Percentiles rank a stretch among this genome's conserved stretches.
Conservation (phyloP, 2,329 filamentous ascomycete species). For the Penicillium sp. region DNA sequence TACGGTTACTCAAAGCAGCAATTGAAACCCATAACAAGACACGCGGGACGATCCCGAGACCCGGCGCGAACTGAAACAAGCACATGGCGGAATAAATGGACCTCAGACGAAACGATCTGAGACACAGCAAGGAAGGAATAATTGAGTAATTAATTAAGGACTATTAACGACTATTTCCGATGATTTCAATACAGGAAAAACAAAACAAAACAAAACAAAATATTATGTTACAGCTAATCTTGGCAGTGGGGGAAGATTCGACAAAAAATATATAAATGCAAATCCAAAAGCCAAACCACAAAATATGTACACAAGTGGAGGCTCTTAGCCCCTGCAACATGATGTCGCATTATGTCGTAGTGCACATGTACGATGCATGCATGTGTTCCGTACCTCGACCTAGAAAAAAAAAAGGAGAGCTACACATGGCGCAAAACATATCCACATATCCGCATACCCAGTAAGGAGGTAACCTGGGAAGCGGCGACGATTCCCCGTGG, state of each 20-base stretch:
- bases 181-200: not conserved
- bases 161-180: not conserved
- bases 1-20: not conserved
- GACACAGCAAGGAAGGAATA: constrained; percentile 4
- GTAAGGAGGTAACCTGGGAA: not conserved
- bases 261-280: not conserved
- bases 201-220: not conserved
- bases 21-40: not conserved
- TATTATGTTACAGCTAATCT: too few species aligned
- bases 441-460: not conserved
- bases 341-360: not conserved
- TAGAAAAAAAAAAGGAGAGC: not conserved
- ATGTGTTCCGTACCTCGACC: not conserved
- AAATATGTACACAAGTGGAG: not conserved
- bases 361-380: not conserved
- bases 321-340: not conserved
- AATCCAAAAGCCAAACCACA: not conserved
- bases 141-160: not conserved
- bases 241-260: not conserved
- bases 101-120: not conserved
- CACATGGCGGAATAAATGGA: constrained; percentile 1
- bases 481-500: constrained; percentile 1
- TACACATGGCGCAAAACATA: constrained; percentile 6
- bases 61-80: not conserved
- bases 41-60: not conserved